Conservation (phyloP, 306 rosid genomes). For the Pachyrhizus erosus region DNA sequence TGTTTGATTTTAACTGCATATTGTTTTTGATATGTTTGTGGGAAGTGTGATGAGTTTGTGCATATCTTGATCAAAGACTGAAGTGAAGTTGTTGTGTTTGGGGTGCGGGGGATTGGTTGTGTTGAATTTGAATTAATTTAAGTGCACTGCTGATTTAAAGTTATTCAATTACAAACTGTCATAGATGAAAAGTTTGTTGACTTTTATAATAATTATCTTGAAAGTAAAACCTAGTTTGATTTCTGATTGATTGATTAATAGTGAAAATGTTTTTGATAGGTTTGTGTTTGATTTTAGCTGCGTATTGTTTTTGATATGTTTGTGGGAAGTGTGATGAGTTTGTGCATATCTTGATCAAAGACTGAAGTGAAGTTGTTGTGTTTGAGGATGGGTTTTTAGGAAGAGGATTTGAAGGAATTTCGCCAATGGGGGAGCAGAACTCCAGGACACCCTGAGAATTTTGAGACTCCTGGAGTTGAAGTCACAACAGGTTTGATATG, state of each 20-base stretch:
- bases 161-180: no score
- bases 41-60: background rate
- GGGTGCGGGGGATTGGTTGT: conserved; percentile 50
- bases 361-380: conserved; percentile 13
- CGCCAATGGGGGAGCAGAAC: conserved; percentile 96
- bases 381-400: conserved; percentile 53
- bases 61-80: conserved; percentile 7
- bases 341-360: background rate
- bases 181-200: background rate
- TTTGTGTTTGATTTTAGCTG: background rate
- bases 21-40: background rate
- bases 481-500: conserved; percentile 87
- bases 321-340: background rate
- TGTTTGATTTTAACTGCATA: background rate
- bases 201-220: background rate
- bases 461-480: conserved; percentile 93
- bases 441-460: conserved; percentile 99
- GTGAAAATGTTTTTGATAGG: background rate
- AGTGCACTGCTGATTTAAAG: no score
- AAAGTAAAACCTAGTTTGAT: no score
- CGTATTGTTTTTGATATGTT: background rate
- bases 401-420: conserved; percentile 82
- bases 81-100: background rate
- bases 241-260: background rate
- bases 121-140: no score